Base-by-base conservation (phyloP, 192 early-diverging fungal species). In the Podila clonocystis region DNA sequence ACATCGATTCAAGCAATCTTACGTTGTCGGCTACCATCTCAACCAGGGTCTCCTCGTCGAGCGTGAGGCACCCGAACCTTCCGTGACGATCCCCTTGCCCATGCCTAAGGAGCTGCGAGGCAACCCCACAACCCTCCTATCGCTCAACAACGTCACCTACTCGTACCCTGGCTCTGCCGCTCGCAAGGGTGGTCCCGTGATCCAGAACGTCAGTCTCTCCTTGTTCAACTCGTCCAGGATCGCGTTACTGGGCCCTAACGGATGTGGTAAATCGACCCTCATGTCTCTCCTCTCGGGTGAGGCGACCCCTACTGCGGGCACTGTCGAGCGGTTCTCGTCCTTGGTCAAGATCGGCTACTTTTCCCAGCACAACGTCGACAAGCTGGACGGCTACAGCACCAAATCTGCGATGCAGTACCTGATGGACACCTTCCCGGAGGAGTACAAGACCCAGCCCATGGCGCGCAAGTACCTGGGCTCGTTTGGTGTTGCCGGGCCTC, bases 181-280 rank as follows among this genome's bases (percentile, higher is more conserved):
- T 29, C 58, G 13, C 9, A 75, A 38, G 68, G 34, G 49, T 57
- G 65, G 33, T 24, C 41, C 71, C 9, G 87, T 93, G 3, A 76
- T 97, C 30, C 70, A 85, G 41, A 89, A 93, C 72, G 87, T 95
- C 38, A 92, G 87, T 15, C 76, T 97, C 26, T 91, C 87, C 64
- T 82, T 97, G 38, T 88, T 90, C 68, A 89, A 85, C 61, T 88
- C 86, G 48, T 85, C 88, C 26, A 87, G 93, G 33, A 88, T 96
- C 61, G 94, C 87, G 1, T 83, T 98, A 28, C 75, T 97, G 13
- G 97, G 97, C 38, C 89, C 91, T 12, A 98, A 98, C 73, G 94
- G 94, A 60, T 89, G 88, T 65, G 94, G 94, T 59, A 91, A 93
- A 76, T 88, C 95, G 19, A 98, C 97, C 7, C 84, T 98, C 12